These are phyloP conservation scores for Russula earlei DNA, from an alignment of 768 basidiomycete species.

Conservation along the genomic window DNA sequence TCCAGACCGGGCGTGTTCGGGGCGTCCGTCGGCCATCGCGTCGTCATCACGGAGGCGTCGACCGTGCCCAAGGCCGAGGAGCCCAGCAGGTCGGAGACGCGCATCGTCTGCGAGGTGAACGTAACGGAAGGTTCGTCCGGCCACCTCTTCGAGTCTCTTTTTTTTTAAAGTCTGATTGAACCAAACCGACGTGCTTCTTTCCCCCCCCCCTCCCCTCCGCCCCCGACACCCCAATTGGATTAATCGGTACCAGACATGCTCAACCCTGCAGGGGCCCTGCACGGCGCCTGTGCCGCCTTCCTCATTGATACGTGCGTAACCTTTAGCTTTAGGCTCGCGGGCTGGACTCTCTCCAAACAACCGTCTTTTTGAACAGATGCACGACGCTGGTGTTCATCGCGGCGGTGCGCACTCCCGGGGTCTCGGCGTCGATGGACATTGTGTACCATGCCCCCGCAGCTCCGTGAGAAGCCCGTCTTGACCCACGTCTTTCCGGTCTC, in stretches of 20 bases:
- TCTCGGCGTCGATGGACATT: conserved; percentile 19
- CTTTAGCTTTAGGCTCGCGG: neutral
- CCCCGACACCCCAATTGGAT: too few relatives aligned
- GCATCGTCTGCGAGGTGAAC: conserved; percentile 25
- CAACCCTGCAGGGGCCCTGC: conserved; percentile 20
- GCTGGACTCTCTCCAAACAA: too few relatives aligned
- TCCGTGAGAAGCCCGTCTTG: conserved; percentile 4
- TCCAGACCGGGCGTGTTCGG: conserved; percentile 16
- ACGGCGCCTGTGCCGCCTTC: conserved; percentile 24
- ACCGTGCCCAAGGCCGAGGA: conserved; percentile 25
- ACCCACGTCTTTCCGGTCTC: too few relatives aligned
- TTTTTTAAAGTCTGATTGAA: too few relatives aligned
- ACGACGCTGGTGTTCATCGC: conserved; percentile 18
- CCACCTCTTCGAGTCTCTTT: too few relatives aligned
- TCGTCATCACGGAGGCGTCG: conserved; percentile 22
- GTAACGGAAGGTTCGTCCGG: conserved; percentile 23
- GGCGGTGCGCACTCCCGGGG: neutral
- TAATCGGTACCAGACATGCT: conserved; percentile 24
- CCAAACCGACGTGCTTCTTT: too few relatives aligned
- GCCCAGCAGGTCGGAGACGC: conserved; percentile 24
- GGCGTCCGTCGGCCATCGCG: conserved; percentile 13
- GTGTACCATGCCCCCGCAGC: conserved; percentile 22
- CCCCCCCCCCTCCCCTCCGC: too few relatives aligned
- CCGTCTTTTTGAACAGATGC: conserved; percentile 11
- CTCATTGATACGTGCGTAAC: conserved; percentile 21